These are phyloP conservation scores for Phytophthora brassicae DNA, from an alignment of 352 stramenopile species.

Conservation along the genomic window DNA sequence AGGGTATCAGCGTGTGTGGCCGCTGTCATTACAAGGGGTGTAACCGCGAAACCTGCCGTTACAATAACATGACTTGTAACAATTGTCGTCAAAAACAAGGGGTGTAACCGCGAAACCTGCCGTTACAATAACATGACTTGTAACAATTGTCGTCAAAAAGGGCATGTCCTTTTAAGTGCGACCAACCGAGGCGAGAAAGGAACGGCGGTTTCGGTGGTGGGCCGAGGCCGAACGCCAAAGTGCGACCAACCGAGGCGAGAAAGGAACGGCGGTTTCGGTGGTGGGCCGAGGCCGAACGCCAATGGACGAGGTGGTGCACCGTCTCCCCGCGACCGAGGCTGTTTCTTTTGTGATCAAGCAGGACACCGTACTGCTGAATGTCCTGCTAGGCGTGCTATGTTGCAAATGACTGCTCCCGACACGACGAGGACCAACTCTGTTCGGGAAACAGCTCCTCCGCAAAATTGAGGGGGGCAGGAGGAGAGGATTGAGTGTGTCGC, in stretches of 20 bases:
- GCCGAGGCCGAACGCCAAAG: too few relatives aligned
- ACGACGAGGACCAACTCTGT: too few relatives aligned
- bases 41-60: neutral
- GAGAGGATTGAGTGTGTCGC: neutral
- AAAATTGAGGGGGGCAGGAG: conserved; percentile 2
- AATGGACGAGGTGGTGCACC: too few relatives aligned
- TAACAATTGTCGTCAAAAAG: too few relatives aligned
- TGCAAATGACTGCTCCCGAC: neutral
- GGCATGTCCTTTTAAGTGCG: neutral
- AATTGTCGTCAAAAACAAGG: too few relatives aligned
- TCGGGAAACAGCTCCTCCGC: too few relatives aligned
- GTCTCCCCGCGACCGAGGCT: neutral
- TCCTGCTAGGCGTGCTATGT: neutral
- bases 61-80: too few relatives aligned
- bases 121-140: neutral
- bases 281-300: neutral
- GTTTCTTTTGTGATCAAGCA: neutral
- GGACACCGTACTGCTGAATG: neutral
- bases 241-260: accelerated
- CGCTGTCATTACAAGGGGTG: neutral
- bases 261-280: too few relatives aligned
- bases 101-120: neutral
- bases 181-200: neutral
- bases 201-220: neutral
- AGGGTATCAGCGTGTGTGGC: neutral